Evolutionary conservation across 192 early-diverging fungal species (phyloP).

Genomic region (Coemansia sp.): DNA sequence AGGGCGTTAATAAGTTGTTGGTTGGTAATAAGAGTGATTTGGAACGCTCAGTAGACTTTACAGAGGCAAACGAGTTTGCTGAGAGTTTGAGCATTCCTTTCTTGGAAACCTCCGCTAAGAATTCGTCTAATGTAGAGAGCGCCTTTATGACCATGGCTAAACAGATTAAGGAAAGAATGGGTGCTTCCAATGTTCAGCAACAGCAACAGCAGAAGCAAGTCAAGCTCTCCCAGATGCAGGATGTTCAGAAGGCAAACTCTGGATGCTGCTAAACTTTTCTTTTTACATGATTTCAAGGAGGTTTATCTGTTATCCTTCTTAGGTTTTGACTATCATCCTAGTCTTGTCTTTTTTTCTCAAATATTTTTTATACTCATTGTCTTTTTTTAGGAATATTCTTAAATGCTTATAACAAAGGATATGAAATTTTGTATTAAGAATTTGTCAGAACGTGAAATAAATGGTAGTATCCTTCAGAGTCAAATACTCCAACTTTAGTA

Average conservation of each 20-base stretch:
- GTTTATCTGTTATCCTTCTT: neutral
- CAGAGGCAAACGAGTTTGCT: conserved; percentile 82
- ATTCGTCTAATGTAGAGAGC: conserved; percentile 96
- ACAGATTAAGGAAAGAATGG: conserved; percentile 95
- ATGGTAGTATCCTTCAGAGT: conserved; percentile 26
- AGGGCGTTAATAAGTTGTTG: conserved; percentile 96
- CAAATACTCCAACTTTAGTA: conserved; percentile 37
- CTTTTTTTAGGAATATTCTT: no score
- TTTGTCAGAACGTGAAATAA: conserved; percentile 33
- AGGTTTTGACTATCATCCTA: conserved; percentile 2
- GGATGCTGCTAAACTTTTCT: conserved; percentile 44
- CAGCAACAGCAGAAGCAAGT: conserved; percentile 52
- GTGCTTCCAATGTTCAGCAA: conserved; percentile 43
- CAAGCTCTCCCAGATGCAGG: conserved; percentile 47
- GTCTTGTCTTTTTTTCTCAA: neutral
- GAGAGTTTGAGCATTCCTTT: conserved; percentile 86
- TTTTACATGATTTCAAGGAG: neutral
- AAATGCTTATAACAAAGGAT: no score
- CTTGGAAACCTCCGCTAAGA: conserved; percentile 97
- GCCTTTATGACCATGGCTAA: conserved; percentile 99
- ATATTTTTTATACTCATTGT: neutral
- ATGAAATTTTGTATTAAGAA: neutral
- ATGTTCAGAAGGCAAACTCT: conserved; percentile 35
- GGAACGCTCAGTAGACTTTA: conserved; percentile 85
- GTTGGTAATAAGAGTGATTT: conserved; percentile 99